Evolutionary conservation across 768 basidiomycete genomes (phyloP).

Genomic region (Mycena maculata): DNA sequence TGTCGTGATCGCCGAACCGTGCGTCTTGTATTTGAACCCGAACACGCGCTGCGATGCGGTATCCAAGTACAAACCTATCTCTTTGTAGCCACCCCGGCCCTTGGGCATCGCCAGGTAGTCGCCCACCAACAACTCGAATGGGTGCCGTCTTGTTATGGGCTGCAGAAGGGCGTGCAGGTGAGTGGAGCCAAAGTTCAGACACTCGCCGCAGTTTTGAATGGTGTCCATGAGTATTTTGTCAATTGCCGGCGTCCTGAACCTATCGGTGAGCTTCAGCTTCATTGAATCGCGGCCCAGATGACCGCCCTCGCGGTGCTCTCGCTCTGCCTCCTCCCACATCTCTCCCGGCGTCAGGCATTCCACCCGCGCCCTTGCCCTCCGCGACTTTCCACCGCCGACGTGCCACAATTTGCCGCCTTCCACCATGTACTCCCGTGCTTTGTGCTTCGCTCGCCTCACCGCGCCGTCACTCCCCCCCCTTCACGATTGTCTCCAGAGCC

Average conservation of each 20-base stretch:
- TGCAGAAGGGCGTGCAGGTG: neutral
- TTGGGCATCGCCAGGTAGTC: constrained; percentile 6
- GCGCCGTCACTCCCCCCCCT: too few relatives aligned
- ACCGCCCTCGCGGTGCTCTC: neutral
- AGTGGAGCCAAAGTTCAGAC: neutral
- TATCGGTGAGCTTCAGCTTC: neutral
- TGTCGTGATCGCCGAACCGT: neutral
- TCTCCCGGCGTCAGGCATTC: neutral
- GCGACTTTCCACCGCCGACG: neutral
- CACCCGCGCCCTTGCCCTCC: neutral
- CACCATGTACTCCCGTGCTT: too few relatives aligned
- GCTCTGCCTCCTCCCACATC: neutral
- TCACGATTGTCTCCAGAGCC: too few relatives aligned
- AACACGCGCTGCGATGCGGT: neutral
- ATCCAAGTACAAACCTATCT: neutral
- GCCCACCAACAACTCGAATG: constrained; percentile 1
- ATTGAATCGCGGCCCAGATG: neutral
- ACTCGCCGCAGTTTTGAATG: neutral
- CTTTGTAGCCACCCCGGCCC: neutral
- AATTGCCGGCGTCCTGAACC: neutral
- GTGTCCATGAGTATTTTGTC: neutral
- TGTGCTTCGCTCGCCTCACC: neutral
- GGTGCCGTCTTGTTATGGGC: neutral
- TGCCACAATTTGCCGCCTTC: neutral
- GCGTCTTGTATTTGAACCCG: neutral